Base-by-base conservation (phyloP, 371 early-diverging fungal genomes). In the Lichtheimia ramosa region DNA sequence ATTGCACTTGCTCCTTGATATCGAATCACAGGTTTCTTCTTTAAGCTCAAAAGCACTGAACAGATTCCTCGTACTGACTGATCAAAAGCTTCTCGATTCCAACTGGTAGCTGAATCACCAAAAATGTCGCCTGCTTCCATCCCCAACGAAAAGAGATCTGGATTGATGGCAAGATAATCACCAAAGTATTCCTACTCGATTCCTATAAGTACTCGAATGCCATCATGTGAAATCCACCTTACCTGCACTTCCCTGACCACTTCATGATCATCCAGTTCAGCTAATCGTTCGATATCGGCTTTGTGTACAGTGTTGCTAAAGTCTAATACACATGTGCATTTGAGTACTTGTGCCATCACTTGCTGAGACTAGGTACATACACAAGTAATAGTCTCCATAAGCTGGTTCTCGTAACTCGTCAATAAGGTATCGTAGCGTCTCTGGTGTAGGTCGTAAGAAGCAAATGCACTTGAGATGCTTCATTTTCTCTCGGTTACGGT, bases 191-290 rank as follows among this genome's bases (percentile, higher is more conserved):
- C 98, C 81, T 90, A 63, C 10, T 12, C 43, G 1, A 53, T 14
- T 24, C 42, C 15, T 6, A 42, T 43, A n/a, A 43, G 18, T 7
- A 43, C n/a, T n/a, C n/a, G n/a, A n/a, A n/a, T n/a, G n/a, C 14
- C 43, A 43, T n/a, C n/a, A 43, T 6, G 2, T 14, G 43, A 43
- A 43, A 39, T 34, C 41, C 12, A 14, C 25, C 15, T 48, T 75
- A 89, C 89, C 82, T 96, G 95, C 13, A 98, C 88, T 71, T 96
- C 96, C 6, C 93, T 83, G 24, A 98, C 96, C 14, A 89, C 90
- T 74, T 97, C 97, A 61, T 86, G 88, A 65, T 93, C 93, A 73
- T 98, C 99, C 46, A 89, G 89, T 74, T 98, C 98, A 15, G 99
- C 99, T 40, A 97, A 75, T 24, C 88, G 84, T 68, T 97, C 98